Conservation (phyloP, 768 basidiomycete genomes). For the Boletus patriciae region DNA sequence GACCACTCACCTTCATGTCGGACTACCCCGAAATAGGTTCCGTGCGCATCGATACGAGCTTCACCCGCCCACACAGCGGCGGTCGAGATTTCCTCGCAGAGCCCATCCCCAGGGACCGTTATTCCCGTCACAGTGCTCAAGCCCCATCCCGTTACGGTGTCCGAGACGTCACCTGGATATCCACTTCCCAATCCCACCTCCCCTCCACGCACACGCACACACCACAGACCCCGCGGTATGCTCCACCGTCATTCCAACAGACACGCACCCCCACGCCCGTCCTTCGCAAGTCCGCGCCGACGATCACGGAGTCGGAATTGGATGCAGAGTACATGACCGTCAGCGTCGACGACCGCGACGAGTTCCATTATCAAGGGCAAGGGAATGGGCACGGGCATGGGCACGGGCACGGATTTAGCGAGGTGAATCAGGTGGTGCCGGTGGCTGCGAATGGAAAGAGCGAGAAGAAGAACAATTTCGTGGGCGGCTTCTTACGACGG, state of each 20-base stretch:
- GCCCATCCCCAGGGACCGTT: constrained; percentile 25
- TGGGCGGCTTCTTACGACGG: constrained; percentile 32
- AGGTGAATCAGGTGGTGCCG: constrained; percentile 23
- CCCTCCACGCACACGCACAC: constrained; percentile 31
- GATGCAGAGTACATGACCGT: constrained; percentile 38
- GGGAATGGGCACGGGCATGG: too few species aligned
- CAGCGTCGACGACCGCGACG: constrained; percentile 26
- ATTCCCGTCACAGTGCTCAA: constrained; percentile 32
- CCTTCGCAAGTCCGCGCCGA: constrained; percentile 29
- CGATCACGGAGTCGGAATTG: constrained; percentile 33
- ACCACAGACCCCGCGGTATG: constrained; percentile 28
- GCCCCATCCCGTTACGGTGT: constrained; percentile 23
- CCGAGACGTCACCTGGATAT: constrained; percentile 37
- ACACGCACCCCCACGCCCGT: constrained; percentile 30
- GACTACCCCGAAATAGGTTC: constrained; percentile 25
- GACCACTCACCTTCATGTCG: constrained; percentile 18
- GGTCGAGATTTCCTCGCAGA: constrained; percentile 31
- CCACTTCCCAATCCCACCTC: constrained; percentile 25
- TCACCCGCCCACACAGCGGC: constrained; percentile 27
- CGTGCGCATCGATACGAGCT: constrained; percentile 34
- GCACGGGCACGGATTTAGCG: constrained; percentile 27
- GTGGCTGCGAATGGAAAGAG: constrained; percentile 26
- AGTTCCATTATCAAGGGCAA: constrained; percentile 15
- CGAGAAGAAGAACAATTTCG: constrained; percentile 30
- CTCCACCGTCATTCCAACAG: constrained; percentile 19